Conservation (phyloP, 192 early-diverging fungal genomes). For the Chytriomyces sp. region DNA sequence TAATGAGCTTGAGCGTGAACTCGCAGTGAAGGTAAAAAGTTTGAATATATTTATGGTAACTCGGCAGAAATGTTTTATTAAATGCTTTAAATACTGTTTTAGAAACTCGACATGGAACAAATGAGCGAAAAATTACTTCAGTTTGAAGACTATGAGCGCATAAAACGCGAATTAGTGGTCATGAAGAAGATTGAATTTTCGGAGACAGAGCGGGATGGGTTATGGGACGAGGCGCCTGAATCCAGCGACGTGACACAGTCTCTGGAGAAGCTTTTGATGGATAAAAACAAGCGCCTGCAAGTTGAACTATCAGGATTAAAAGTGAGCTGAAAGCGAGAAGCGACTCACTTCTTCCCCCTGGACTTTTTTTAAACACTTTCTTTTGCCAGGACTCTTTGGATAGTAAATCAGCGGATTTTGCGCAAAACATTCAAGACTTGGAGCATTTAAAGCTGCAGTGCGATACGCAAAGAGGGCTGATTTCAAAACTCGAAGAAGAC, state of each 20-base stretch:
- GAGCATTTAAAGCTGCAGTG: conserved; percentile 55
- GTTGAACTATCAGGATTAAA: conserved; percentile 70
- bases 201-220: conserved; percentile 31
- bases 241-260: conserved; percentile 47
- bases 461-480: conserved; percentile 60
- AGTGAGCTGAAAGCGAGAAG: conserved; percentile 33
- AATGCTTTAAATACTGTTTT: background rate
- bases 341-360: background rate
- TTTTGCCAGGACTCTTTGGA: conserved; percentile 40
- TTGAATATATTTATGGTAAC: background rate
- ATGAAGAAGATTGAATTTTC: conserved; percentile 55
- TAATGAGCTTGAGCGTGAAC: conserved; percentile 54
- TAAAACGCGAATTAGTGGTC: conserved; percentile 85
- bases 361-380: background rate
- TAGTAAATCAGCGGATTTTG: conserved; percentile 23
- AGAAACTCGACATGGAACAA: conserved; percentile 66
- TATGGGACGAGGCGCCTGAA: conserved; percentile 35
- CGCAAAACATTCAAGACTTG: conserved; percentile 42
- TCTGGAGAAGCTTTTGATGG: conserved; percentile 79
- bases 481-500: conserved; percentile 59
- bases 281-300: conserved; percentile 83
- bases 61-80: background rate
- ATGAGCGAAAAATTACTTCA: conserved; percentile 61
- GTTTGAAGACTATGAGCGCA: conserved; percentile 83
- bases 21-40: conserved; percentile 35